These are phyloP conservation scores for Phytophthora cactorum DNA, from an alignment of 352 stramenopile species.

Conservation along the genomic window DNA sequence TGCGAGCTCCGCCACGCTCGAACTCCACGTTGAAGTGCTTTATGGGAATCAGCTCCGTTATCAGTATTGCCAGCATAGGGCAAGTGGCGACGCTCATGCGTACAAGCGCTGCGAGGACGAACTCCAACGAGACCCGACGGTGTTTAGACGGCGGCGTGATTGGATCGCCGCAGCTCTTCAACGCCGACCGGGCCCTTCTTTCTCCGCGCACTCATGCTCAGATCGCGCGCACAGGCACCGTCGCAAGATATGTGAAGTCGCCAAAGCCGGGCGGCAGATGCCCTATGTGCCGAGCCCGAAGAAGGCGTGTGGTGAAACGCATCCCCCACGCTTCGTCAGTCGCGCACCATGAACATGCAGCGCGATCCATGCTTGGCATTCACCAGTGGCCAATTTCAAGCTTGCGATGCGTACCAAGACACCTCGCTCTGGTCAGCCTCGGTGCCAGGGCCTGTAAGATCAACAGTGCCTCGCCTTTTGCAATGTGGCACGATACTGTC, in stretches of 20 bases:
- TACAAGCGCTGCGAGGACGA: constrained; percentile 9
- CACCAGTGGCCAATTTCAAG: constrained; percentile 2
- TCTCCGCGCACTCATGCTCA: constrained; percentile 31
- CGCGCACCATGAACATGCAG: constrained; percentile 15
- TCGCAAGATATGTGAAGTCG: constrained; percentile 35
- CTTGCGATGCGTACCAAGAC: constrained; percentile 3
- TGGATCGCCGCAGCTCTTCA: constrained; percentile 24
- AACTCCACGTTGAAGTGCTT: constrained; percentile 29
- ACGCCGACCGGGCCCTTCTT: constrained; percentile 18
- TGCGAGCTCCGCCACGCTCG: neutral
- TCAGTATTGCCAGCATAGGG: constrained; percentile 19
- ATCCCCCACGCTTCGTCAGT: constrained; percentile 25
- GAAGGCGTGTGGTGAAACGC: constrained; percentile 10
- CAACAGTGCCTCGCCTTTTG: constrained; percentile 4
- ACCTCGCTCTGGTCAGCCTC: neutral
- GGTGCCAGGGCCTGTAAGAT: neutral
- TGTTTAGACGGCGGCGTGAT: constrained; percentile 30
- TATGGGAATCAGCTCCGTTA: constrained; percentile 4
- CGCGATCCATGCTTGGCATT: constrained; percentile 9
- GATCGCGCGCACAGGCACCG: constrained; percentile 25
- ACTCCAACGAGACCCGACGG: neutral
- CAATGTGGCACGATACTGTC: neutral
- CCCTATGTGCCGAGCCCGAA: constrained; percentile 1
- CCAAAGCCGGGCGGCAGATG: constrained; percentile 22
- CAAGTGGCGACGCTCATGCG: constrained; percentile 18